phyloP scores from a whole-genome alignment of 495 filamentous ascomycete species.

The Penicillium robsamsonii region DNA sequence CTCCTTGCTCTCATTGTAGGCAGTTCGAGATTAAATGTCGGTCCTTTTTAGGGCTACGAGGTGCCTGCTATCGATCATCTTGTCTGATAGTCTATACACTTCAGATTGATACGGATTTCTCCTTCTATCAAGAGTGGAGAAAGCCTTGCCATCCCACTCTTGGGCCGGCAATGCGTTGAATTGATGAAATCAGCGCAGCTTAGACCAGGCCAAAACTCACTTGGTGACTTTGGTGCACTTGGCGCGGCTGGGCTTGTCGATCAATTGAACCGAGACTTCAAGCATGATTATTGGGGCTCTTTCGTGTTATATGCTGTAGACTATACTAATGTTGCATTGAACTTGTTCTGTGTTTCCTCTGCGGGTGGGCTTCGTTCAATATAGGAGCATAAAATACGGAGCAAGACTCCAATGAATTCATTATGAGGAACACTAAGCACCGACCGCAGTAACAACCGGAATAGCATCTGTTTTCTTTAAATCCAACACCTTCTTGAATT shows the following conservation, averaged over 20 bases:
- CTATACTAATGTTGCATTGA: background rate
- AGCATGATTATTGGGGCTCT: background rate
- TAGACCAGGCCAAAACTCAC: background rate
- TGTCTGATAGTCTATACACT: background rate
- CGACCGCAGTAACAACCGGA: constrained; percentile 16
- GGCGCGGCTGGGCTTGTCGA: background rate
- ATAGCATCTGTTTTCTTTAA: constrained; percentile 12
- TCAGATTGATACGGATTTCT: background rate
- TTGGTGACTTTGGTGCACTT: background rate
- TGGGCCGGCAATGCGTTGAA: background rate
- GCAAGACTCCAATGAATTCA: background rate
- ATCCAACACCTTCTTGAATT: constrained; percentile 32
- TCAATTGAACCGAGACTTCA: background rate
- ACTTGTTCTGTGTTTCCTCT: no score
- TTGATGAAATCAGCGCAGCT: background rate
- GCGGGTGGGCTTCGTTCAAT: background rate
- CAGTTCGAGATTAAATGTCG: background rate
- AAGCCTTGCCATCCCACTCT: background rate
- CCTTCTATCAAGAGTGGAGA: background rate
- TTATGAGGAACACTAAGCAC: constrained; percentile 13
- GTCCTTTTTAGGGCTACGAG: constrained; percentile 1
- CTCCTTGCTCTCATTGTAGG: background rate
- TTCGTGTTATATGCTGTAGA: background rate
- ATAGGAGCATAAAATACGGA: background rate
- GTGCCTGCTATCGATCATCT: background rate